These are phyloP conservation scores for Anisogramma anomala DNA, from an alignment of 2,329 filamentous ascomycete species.

Conservation along the genomic window DNA sequence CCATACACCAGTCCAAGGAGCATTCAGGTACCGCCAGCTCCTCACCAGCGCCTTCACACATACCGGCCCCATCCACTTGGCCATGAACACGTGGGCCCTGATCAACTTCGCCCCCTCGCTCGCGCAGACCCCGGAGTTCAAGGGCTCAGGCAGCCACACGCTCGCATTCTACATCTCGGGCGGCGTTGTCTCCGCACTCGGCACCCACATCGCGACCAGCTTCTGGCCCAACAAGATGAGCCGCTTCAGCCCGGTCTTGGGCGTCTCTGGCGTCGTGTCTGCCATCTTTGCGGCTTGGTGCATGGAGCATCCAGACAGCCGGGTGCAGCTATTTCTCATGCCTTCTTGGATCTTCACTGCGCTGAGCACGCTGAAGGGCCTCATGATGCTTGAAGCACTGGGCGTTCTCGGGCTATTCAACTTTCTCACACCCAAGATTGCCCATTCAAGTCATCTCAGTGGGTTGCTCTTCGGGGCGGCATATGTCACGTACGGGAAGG, in stretches of 20 bases:
- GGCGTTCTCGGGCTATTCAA: conserved; percentile 17
- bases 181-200: conserved; percentile 16
- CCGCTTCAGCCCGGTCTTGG: conserved; percentile 15
- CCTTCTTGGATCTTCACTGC: conserved; percentile 16
- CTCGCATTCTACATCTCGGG: conserved; percentile 19
- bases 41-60: conserved; percentile 23
- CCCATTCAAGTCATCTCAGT: conserved; percentile 15
- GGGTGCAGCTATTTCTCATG: conserved; percentile 16
- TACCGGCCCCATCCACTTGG: conserved; percentile 18
- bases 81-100: conserved; percentile 21
- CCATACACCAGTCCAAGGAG: conserved; percentile 4
- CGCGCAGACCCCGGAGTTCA: conserved; percentile 15
- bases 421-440: conserved; percentile 13
- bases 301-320: conserved; percentile 13
- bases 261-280: conserved; percentile 20
- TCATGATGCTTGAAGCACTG: conserved; percentile 17
- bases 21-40: conserved; percentile 11
- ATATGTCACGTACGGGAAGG: conserved; percentile 17
- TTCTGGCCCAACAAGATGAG: conserved; percentile 14
- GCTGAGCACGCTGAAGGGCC: conserved; percentile 12
- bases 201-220: conserved; percentile 14
- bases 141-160: conserved; percentile 17
- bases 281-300: conserved; percentile 18
- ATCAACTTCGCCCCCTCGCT: conserved; percentile 18
- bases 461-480: conserved; percentile 17